These are phyloP conservation scores for Quillaja saponaria DNA, from an alignment of 306 rosid genomes.

Conservation along the genomic window DNA sequence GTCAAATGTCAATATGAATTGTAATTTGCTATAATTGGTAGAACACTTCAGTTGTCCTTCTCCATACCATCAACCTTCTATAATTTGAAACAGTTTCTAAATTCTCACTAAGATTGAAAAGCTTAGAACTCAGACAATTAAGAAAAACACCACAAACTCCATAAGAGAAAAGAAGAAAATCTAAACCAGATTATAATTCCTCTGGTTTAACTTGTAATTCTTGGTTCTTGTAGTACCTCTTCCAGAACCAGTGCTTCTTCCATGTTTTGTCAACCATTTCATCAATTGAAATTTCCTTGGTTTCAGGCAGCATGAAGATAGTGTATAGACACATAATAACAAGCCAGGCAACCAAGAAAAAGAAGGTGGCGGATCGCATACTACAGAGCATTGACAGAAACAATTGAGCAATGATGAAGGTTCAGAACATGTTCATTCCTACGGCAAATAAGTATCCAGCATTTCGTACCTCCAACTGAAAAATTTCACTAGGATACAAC, in stretches of 20 bases:
- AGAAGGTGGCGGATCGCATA: slow-evolving; percentile 33
- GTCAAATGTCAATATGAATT: too few relatives aligned
- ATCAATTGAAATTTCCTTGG: slow-evolving; percentile 40
- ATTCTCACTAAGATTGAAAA: not conserved
- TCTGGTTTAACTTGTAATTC: not conserved
- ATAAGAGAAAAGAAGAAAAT: too few relatives aligned
- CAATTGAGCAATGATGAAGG: slow-evolving; percentile 39
- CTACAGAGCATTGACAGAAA: slow-evolving; percentile 39
- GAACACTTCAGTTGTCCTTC: not conserved
- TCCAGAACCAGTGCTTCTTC: slow-evolving; percentile 49
- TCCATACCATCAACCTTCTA: not conserved
- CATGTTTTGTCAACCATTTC: slow-evolving; percentile 39
- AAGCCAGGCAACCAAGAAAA: slow-evolving; percentile 36
- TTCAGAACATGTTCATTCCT: slow-evolving; percentile 39
- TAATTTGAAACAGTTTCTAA: not conserved
- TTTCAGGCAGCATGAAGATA: slow-evolving; percentile 33
- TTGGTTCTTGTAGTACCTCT: slow-evolving; percentile 16
- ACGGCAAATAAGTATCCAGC: slow-evolving; percentile 40
- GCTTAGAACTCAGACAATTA: not conserved
- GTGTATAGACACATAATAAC: slow-evolving; percentile 10
- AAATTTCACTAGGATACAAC: slow-evolving; percentile 41
- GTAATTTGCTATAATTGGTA: too few relatives aligned
- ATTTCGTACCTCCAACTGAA: slow-evolving; percentile 28
- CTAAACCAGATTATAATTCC: not conserved
- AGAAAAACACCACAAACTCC: not conserved